Conservation (phyloP, 352 stramenopile genomes). For the Stramenopiles sp. region DNA sequence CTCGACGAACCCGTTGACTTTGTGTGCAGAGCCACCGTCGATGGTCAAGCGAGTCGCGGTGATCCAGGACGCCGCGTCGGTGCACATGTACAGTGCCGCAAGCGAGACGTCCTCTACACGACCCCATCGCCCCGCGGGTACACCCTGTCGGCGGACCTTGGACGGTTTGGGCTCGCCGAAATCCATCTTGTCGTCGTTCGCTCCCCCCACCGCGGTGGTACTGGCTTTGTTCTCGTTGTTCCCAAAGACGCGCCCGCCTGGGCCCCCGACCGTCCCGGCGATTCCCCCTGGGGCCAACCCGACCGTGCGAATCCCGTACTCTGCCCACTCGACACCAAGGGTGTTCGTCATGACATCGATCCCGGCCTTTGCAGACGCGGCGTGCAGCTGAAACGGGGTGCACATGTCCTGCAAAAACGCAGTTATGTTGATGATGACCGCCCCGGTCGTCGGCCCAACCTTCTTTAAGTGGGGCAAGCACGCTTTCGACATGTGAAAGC, state of each 20-base stretch:
- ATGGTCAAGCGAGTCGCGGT: neutral
- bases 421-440: slow-evolving; percentile 82
- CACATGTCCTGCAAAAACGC: slow-evolving; percentile 67
- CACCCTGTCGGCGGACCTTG: neutral
- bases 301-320: slow-evolving; percentile 72
- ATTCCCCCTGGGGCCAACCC: slow-evolving; percentile 84
- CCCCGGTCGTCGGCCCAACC: slow-evolving; percentile 24
- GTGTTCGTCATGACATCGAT: slow-evolving; percentile 72
- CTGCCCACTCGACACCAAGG: slow-evolving; percentile 83
- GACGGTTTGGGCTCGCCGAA: neutral
- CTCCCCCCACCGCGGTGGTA: neutral
- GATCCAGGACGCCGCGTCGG: neutral
- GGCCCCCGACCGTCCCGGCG: slow-evolving; percentile 60
- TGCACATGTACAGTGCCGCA: neutral
- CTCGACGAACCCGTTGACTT: neutral
- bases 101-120: neutral
- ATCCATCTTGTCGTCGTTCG: neutral
- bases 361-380: slow-evolving; percentile 75
- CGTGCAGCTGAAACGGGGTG: slow-evolving; percentile 82
- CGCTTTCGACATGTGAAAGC: slow-evolving; percentile 81
- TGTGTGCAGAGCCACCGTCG: neutral
- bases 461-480: slow-evolving; percentile 53
- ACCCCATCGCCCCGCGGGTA: neutral
- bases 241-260: neutral
- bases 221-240: neutral